Percentiles rank a stretch among this genome's conserved stretches.
These are phyloP conservation scores for Brasenia schreberi DNA, from an alignment of 164 flowering plant genomes.

Conservation along the genomic window DNA sequence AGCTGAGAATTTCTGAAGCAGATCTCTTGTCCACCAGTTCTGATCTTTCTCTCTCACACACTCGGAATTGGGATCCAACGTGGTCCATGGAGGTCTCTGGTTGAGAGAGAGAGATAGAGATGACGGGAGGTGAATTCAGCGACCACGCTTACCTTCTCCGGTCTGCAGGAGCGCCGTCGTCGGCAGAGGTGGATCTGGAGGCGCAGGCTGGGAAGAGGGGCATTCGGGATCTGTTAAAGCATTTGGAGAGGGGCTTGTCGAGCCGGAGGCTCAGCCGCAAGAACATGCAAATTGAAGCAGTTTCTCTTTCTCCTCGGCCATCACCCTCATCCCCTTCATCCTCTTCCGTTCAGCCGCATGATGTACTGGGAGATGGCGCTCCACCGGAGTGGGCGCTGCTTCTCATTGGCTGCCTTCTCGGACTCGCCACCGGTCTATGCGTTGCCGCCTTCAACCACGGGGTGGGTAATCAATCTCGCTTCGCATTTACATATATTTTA, in stretches of 20 bases:
- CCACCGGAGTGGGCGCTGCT: slow-evolving; percentile 99
- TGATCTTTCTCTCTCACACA: no score
- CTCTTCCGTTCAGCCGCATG: slow-evolving; percentile 8
- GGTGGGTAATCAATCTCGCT: slow-evolving; percentile 21
- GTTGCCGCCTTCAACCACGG: slow-evolving; percentile 85
- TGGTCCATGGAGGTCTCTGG: no score
- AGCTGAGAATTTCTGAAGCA: no score
- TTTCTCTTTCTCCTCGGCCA: background rate
- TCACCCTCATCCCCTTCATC: slow-evolving; percentile 3
- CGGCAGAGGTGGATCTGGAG: slow-evolving; percentile 31
- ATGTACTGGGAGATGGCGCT: slow-evolving; percentile 52
- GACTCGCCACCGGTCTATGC: slow-evolving; percentile 86
- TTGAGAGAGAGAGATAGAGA: background rate
- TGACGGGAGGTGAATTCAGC: slow-evolving; percentile 17
- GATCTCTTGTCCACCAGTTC: no score
- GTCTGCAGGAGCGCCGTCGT: slow-evolving; percentile 16
- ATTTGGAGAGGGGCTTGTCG: slow-evolving; percentile 30
- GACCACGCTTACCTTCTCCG: slow-evolving; percentile 17
- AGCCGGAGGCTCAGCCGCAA: slow-evolving; percentile 11
- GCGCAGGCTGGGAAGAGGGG: slow-evolving; percentile 14
- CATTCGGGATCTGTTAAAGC: slow-evolving; percentile 26
- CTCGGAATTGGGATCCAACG: no score
- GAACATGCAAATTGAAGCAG: slow-evolving; percentile 7
- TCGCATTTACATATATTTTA: no score
- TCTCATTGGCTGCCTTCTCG: slow-evolving; percentile 88